A percentile compares a stretch with the other conserved stretches of the same genome.
These are phyloP conservation scores for Torulaspora pretoriensis DNA, from an alignment of 1,139 yeast genomes.

Conservation along the genomic window DNA sequence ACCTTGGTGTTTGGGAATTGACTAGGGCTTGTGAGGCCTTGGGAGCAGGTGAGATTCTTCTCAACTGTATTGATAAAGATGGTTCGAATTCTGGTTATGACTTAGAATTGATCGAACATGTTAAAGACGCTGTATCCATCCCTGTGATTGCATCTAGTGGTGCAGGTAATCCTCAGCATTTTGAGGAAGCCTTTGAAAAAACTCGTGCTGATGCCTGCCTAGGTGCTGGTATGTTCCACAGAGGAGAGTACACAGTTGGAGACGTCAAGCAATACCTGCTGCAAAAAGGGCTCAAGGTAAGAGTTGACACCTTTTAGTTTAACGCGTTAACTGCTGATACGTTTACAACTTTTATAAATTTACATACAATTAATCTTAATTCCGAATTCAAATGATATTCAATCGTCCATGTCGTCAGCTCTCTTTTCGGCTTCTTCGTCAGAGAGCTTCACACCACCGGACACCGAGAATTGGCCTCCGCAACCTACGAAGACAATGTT, in stretches of 20 bases:
- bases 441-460: slow-evolving; percentile 68
- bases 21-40: slow-evolving; percentile 83
- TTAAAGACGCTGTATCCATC: slow-evolving; percentile 68
- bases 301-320: slow-evolving; percentile 37
- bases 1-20: slow-evolving; percentile 85
- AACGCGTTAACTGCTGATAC: background rate
- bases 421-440: slow-evolving; percentile 65
- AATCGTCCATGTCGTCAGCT: slow-evolving; percentile 44
- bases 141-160: slow-evolving; percentile 98
- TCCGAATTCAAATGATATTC: slow-evolving; percentile 15
- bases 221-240: slow-evolving; percentile 97
- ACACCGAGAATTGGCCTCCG: slow-evolving; percentile 92
- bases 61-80: slow-evolving; percentile 93
- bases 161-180: slow-evolving; percentile 90
- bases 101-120: slow-evolving; percentile 71
- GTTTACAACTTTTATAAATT: slow-evolving; percentile 9
- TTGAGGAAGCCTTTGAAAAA: slow-evolving; percentile 73
- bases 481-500: slow-evolving; percentile 71
- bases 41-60: slow-evolving; percentile 94
- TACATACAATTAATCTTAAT: slow-evolving; percentile 7
- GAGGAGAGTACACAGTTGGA: slow-evolving; percentile 83
- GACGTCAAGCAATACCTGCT: slow-evolving; percentile 70
- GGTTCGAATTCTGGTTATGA: slow-evolving; percentile 94
- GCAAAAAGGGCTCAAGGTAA: slow-evolving; percentile 49
- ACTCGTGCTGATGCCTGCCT: slow-evolving; percentile 92